Conservation (phyloP, 768 basidiomycete species). For the Tremella yokohamensis region DNA sequence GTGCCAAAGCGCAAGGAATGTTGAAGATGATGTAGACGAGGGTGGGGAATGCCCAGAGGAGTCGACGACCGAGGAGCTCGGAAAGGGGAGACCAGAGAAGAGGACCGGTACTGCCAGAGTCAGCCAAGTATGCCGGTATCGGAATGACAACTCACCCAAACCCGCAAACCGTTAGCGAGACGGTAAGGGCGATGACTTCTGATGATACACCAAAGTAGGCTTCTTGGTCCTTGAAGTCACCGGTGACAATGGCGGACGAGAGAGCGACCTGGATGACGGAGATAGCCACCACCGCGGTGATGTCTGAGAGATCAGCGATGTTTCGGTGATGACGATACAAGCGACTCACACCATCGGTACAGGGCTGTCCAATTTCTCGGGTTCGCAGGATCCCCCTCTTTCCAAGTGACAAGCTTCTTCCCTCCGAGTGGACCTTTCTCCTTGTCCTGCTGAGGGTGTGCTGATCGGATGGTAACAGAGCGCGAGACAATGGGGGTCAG, state of each 20-base stretch:
- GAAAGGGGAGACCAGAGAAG: constrained; percentile 47
- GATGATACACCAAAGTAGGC: constrained; percentile 25
- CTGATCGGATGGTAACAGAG: constrained; percentile 13
- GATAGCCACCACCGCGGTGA: constrained; percentile 26
- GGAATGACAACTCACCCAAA: constrained; percentile 23
- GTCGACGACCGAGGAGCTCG: constrained; percentile 43
- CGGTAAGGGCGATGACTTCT: constrained; percentile 31
- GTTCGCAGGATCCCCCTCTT: constrained; percentile 23
- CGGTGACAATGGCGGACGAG: constrained; percentile 28
- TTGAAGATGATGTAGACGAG: constrained; percentile 48
- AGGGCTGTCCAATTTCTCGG: constrained; percentile 30
- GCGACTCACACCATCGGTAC: constrained; percentile 24
- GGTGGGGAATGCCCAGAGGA: constrained; percentile 36
- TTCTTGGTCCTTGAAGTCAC: constrained; percentile 30
- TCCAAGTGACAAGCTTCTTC: constrained; percentile 33
- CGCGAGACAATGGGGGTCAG: constrained; percentile 13
- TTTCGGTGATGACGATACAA: not conserved
- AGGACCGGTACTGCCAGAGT: constrained; percentile 34
- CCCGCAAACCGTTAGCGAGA: constrained; percentile 29
- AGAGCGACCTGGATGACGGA: constrained; percentile 31
- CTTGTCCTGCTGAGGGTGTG: constrained; percentile 16
- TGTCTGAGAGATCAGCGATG: constrained; percentile 10
- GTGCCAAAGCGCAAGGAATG: constrained; percentile 45
- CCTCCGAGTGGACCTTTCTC: constrained; percentile 14
- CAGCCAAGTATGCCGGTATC: not conserved